phyloP scores from a whole-genome alignment of 2,329 filamentous ascomycete species.

The Paraconiothyrium sp. region DNA sequence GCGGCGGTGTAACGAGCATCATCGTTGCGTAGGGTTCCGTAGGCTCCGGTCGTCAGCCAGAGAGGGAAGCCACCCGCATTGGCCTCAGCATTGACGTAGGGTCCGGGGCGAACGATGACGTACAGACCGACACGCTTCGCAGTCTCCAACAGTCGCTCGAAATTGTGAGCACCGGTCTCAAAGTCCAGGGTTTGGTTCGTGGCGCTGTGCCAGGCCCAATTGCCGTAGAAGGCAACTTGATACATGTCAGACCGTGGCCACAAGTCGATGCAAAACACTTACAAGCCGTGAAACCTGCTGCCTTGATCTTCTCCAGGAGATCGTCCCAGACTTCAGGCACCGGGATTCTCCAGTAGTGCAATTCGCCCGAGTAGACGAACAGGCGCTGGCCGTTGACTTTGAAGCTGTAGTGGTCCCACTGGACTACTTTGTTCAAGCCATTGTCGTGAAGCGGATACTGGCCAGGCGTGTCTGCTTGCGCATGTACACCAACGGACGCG shows the following conservation, averaged over 20 bases:
- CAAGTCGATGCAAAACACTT: neutral
- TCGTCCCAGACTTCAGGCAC: conserved; percentile 62
- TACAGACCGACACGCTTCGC: conserved; percentile 65
- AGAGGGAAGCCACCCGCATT: conserved; percentile 70
- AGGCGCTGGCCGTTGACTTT: conserved; percentile 61
- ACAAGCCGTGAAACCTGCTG: conserved; percentile 59
- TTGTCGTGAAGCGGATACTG: conserved; percentile 62
- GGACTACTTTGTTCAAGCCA: conserved; percentile 57
- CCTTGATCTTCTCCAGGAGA: conserved; percentile 63
- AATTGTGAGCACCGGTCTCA: conserved; percentile 62
- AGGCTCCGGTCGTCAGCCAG: conserved; percentile 70
- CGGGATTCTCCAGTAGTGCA: conserved; percentile 63
- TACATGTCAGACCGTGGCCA: neutral
- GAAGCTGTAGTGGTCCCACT: conserved; percentile 66
- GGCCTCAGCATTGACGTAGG: conserved; percentile 71
- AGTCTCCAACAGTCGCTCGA: conserved; percentile 62
- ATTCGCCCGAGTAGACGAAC: conserved; percentile 64
- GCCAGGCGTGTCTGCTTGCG: conserved; percentile 34
- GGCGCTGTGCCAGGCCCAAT: conserved; percentile 61
- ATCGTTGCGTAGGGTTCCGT: conserved; percentile 63
- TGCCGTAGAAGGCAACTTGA: conserved; percentile 56
- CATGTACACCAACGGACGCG: conserved; percentile 28
- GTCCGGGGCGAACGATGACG: conserved; percentile 66
- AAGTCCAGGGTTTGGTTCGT: conserved; percentile 60
- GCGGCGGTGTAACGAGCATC: conserved; percentile 63